Evolutionary conservation across 2,329 filamentous ascomycete species (phyloP).

Genomic region (Byssothecium circinans): DNA sequence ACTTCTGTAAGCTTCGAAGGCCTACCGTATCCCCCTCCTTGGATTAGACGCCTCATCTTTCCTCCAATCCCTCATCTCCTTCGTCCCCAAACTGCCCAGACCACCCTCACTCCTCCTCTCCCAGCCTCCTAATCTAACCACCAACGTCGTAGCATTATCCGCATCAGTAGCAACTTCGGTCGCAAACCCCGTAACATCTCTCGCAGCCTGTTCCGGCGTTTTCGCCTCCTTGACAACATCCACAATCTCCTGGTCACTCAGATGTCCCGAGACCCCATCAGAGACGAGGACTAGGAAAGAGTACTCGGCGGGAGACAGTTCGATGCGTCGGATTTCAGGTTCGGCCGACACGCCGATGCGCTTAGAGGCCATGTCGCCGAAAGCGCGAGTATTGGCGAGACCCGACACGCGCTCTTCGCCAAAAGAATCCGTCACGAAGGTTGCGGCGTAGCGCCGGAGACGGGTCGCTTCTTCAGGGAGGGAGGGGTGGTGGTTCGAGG

Average conservation of each 20-base stretch:
- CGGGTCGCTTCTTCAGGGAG: slow-evolving; percentile 80
- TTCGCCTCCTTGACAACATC: slow-evolving; percentile 92
- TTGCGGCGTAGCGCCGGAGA: slow-evolving; percentile 80
- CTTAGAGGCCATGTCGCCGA: slow-evolving; percentile 90
- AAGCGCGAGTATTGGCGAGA: slow-evolving; percentile 89
- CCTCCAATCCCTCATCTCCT: slow-evolving; percentile 85
- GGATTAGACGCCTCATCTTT: slow-evolving; percentile 80
- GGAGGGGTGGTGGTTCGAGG: slow-evolving; percentile 90
- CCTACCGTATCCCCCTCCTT: slow-evolving; percentile 61
- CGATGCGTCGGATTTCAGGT: slow-evolving; percentile 79
- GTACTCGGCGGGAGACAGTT: slow-evolving; percentile 81
- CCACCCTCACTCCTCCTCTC: slow-evolving; percentile 79
- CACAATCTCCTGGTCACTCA: slow-evolving; percentile 92
- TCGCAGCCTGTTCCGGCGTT: slow-evolving; percentile 84
- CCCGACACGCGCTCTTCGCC: slow-evolving; percentile 95
- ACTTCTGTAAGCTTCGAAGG: no score
- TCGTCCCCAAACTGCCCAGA: slow-evolving; percentile 84
- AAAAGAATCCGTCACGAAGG: slow-evolving; percentile 93
- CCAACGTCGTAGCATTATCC: slow-evolving; percentile 66
- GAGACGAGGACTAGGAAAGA: slow-evolving; percentile 85
- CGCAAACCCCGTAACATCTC: slow-evolving; percentile 79
- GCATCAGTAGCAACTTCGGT: slow-evolving; percentile 73
- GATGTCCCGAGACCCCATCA: slow-evolving; percentile 83
- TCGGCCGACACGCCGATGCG: slow-evolving; percentile 92
- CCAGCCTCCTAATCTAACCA: slow-evolving; percentile 66